These are phyloP conservation scores for Thalassia testudinum DNA, from an alignment of 116 monocot genomes.

Conservation along the genomic window DNA sequence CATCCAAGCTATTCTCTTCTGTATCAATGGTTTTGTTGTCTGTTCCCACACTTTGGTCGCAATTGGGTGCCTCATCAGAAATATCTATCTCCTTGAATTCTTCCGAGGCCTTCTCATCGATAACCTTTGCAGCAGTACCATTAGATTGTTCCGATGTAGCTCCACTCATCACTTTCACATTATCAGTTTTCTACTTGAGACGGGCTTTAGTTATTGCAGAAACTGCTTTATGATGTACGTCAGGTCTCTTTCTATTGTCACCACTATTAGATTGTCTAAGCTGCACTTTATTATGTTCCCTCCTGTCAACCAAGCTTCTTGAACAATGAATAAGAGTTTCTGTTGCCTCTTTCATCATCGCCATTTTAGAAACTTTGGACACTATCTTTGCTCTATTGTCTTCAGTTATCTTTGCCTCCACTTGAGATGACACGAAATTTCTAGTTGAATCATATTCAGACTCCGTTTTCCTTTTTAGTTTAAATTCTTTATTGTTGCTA, in stretches of 20 bases:
- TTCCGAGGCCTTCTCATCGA: slow-evolving; percentile 8
- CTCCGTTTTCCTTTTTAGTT: slow-evolving; percentile 38
- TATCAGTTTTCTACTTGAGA: slow-evolving; percentile 24
- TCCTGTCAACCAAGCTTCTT: slow-evolving; percentile 26
- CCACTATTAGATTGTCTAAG: slow-evolving; percentile 29
- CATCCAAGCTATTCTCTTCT: slow-evolving; percentile 58
- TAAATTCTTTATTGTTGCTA: slow-evolving; percentile 39
- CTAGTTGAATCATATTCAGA: slow-evolving; percentile 50
- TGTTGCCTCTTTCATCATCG: slow-evolving; percentile 32
- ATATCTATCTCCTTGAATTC: slow-evolving; percentile 82
- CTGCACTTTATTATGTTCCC: slow-evolving; percentile 40
- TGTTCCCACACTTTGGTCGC: slow-evolving; percentile 59
- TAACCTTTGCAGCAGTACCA: slow-evolving; percentile 42
- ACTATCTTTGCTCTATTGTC: slow-evolving; percentile 33
- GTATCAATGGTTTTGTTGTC: slow-evolving; percentile 67
- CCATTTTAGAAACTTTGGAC: slow-evolving; percentile 63
- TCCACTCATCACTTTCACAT: slow-evolving; percentile 19
- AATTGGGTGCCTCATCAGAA: slow-evolving; percentile 47
- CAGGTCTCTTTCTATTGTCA: slow-evolving; percentile 41
- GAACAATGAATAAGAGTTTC: slow-evolving; percentile 27
- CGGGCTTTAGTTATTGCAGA: slow-evolving; percentile 22
- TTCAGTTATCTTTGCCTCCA: slow-evolving; percentile 26
- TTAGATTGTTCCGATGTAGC: slow-evolving; percentile 49
- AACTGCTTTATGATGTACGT: slow-evolving; percentile 24
- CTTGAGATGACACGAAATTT: slow-evolving; percentile 55